Evolutionary conservation across 108 stramenopile species (phyloP), one percentile per base, ranked within the genome.

Genomic region (Seminavis robusta): DNA sequence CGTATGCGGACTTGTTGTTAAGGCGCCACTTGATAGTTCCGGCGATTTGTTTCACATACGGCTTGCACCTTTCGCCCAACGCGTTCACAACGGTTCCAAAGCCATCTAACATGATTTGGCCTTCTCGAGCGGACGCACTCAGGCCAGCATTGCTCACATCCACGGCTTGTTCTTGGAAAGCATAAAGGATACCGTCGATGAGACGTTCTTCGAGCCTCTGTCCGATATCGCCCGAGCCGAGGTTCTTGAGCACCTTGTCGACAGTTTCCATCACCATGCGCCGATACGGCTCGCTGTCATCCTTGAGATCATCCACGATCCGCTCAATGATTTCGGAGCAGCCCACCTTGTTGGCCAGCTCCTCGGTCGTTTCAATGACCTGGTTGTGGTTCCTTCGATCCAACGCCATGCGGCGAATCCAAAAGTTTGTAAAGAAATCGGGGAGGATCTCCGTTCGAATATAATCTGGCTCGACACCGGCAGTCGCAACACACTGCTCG

Each of bases 241-340:
- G 61, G 59, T 98, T 95, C 34, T 90, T 80, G 16, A 99, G 55
- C 10, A 98, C 92, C 62, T 91, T 83, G 50, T 94, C 83, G 30
- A 97, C 65, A 3, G 95, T 95, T 65, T 98, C 97, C 96, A 99
- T 99, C 13, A 98, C 99, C 99, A 99, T 98, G 43, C 95, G 77
- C 37, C 99, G 87, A 61, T 98, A 98, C 0, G 98, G 96, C 67
- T 99, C 99, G 5, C 89, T 92, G 57, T 98, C 98, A 72, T 99
- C 99, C 76, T 98, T 99, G 36, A 99, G 88, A 64, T 98, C 99
- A 56, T 98, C 99, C 1, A 98, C 97, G 55, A 99, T 96, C 43
- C 97, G 90, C 17, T 61, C 61, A 28, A 99, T 54, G 33, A 99
- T 91, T 26, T 98, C 97, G 3, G 95, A 93, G 54, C 85, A 92